These are phyloP conservation scores for Diphasiastrum complanatum DNA, from an alignment of 83 land plant species.

Conservation along the genomic window DNA sequence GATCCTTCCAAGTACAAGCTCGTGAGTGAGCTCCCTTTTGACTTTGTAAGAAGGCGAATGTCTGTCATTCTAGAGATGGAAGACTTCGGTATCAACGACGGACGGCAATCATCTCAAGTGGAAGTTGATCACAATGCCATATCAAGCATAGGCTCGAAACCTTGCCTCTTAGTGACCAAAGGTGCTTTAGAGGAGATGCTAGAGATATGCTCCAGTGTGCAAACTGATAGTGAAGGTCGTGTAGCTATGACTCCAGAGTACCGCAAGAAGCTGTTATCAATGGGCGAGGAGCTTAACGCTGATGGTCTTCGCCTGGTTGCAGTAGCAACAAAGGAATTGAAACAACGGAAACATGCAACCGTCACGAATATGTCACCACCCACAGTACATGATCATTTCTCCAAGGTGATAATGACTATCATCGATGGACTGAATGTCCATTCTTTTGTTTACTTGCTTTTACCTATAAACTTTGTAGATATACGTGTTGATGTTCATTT, in stretches of 20 bases:
- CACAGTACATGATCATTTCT: no score
- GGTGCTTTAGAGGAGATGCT: constrained; percentile 55
- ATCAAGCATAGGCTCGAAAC: background rate
- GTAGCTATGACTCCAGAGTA: constrained; percentile 23
- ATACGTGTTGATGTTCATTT: no score
- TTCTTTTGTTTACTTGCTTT: no score
- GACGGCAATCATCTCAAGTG: no score
- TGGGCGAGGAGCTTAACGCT: constrained; percentile 36
- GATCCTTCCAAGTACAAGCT: constrained; percentile 44
- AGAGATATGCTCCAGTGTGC: constrained; percentile 31
- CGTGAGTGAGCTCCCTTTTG: constrained; percentile 52
- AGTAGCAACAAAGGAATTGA: constrained; percentile 44
- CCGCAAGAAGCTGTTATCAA: constrained; percentile 28
- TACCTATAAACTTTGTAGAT: no score
- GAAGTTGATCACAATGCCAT: no score
- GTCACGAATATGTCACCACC: no score
- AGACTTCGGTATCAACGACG: no score
- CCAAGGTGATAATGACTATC: no score
- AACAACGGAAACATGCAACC: no score
- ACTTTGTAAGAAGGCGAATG: constrained; percentile 43
- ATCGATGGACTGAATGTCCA: no score
- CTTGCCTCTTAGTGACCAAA: constrained; percentile 39
- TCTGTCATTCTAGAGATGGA: constrained; percentile 38
- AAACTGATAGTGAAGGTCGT: constrained; percentile 15
- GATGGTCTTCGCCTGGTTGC: constrained; percentile 47